Evolutionary conservation across 768 basidiomycete genomes (phyloP).

Genomic region (Lyophyllum shimeji): DNA sequence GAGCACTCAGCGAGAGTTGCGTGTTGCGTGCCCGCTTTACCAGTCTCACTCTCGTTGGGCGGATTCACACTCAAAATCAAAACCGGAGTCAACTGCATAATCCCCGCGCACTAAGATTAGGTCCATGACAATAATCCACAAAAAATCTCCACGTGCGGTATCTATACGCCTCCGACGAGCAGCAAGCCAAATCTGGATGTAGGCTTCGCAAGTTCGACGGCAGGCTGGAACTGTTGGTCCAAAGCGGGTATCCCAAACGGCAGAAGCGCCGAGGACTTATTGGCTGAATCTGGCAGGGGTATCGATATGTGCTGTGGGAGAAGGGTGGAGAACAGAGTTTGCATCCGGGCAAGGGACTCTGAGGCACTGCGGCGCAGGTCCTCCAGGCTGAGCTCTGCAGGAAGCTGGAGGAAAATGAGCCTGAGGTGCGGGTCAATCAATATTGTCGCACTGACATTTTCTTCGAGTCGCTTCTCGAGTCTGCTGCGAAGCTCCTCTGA

Average conservation of each 20-base stretch:
- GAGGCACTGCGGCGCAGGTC: constrained; percentile 21
- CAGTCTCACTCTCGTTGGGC: too few relatives aligned
- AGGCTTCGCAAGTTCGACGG: constrained; percentile 66
- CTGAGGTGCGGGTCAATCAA: neutral
- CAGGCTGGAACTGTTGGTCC: constrained; percentile 56
- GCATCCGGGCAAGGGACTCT: constrained; percentile 55
- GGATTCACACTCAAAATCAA: neutral
- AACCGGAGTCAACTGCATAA: neutral
- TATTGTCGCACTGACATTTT: constrained; percentile 8
- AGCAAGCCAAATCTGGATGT: constrained; percentile 75
- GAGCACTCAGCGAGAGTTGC: neutral
- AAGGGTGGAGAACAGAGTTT: constrained; percentile 60
- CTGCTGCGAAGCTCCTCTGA: constrained; percentile 25
- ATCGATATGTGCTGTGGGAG: constrained; percentile 39
- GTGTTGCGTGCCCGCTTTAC: too few relatives aligned
- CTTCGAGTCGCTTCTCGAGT: constrained; percentile 27
- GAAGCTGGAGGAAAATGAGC: constrained; percentile 16
- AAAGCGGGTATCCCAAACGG: constrained; percentile 50
- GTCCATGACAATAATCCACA: neutral
- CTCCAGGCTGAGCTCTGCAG: constrained; percentile 7
- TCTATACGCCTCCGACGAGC: constrained; percentile 50
- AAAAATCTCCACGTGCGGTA: neutral
- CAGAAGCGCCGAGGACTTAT: constrained; percentile 45
- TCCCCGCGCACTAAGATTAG: neutral
- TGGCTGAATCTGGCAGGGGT: constrained; percentile 21